Evolutionary conservation across 352 stramenopile species (phyloP).

Genomic region (Thraustochytrium striatum): DNA sequence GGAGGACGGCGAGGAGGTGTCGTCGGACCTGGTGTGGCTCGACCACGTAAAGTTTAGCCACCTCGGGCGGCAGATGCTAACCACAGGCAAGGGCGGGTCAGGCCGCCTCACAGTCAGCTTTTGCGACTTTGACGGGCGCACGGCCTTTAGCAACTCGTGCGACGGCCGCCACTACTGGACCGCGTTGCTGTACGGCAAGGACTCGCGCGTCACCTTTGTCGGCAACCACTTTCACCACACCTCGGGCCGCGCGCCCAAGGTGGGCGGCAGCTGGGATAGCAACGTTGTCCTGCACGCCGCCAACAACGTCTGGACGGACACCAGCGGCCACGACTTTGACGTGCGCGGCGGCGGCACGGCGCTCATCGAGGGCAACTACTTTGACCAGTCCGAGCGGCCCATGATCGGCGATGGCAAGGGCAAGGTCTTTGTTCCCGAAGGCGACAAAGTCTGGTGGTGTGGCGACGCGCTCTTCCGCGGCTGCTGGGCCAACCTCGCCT

Average conservation of each 20-base stretch:
- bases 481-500: too few species aligned
- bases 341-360: neutral
- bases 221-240: conserved; percentile 60
- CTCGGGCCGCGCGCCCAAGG: conserved; percentile 59
- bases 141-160: conserved; percentile 58
- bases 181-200: conserved; percentile 56
- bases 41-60: conserved; percentile 60
- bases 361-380: neutral
- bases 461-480: too few species aligned
- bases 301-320: too few species aligned
- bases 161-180: conserved; percentile 64
- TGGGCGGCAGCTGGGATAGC: conserved; percentile 51
- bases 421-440: too few species aligned
- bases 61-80: conserved; percentile 59
- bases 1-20: too few species aligned
- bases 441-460: too few species aligned
- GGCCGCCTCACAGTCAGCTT: conserved; percentile 60
- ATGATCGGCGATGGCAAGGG: too few species aligned
- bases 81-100: conserved; percentile 55
- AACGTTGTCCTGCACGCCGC: conserved; percentile 54
- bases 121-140: conserved; percentile 62
- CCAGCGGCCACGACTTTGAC: conserved; percentile 48
- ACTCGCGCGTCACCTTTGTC: conserved; percentile 55
- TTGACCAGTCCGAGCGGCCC: neutral
- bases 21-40: too few species aligned